Evolutionary conservation across 176 grass and related monocot species (phyloP).

Genomic region (Ampelocalamus luodianensis): DNA sequence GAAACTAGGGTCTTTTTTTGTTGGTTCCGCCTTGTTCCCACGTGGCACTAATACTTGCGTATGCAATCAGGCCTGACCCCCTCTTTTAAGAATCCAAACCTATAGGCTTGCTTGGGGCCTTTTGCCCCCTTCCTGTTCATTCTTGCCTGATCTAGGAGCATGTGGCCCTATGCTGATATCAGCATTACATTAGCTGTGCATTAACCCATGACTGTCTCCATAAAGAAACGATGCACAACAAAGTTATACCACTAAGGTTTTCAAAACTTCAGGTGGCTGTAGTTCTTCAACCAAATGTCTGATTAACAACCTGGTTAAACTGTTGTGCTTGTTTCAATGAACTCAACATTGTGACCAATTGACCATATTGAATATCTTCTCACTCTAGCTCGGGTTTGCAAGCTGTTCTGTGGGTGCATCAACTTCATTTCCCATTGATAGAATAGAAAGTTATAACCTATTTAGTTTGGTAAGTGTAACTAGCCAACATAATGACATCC

Average conservation of each 20-base stretch:
- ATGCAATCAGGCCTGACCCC: background rate
- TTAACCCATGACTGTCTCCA: background rate
- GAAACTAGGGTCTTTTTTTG: background rate
- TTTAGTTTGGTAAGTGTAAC: background rate
- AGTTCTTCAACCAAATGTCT: slow-evolving; percentile 1
- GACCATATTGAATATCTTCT: slow-evolving; percentile 15
- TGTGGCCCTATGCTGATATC: background rate
- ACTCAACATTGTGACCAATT: background rate
- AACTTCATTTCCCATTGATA: background rate
- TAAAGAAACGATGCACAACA: background rate
- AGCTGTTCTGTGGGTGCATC: background rate
- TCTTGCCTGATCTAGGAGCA: background rate
- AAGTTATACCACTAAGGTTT: background rate
- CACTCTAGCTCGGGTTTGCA: background rate
- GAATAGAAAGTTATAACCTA: background rate
- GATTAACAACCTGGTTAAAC: background rate
- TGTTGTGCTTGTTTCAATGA: background rate
- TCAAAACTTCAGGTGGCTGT: background rate
- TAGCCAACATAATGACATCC: background rate
- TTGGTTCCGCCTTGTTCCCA: background rate
- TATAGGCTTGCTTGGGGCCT: background rate
- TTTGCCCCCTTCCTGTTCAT: background rate
- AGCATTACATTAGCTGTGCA: background rate
- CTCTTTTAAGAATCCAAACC: background rate
- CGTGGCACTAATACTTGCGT: background rate